Percentiles rank a stretch among this genome's conserved stretches.
Conservation (phyloP, 768 basidiomycete species). For the Calocybe cyanea region DNA sequence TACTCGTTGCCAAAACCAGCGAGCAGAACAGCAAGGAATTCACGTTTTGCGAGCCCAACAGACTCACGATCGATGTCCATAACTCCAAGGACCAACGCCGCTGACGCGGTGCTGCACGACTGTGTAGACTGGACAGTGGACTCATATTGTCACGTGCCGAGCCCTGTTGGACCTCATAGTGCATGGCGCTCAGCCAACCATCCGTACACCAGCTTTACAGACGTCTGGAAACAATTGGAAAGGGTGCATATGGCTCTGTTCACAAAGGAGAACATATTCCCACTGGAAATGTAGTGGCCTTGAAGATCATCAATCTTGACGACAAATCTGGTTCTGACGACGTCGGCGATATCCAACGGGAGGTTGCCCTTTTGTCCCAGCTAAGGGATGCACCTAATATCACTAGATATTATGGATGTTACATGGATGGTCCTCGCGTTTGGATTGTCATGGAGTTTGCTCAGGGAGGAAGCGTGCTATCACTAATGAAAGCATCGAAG, state of each 20-base stretch:
- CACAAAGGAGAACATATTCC: conserved; percentile 85
- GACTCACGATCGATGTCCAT: conserved; percentile 67
- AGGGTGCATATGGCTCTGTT: conserved; percentile 94
- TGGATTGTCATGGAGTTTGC: conserved; percentile 99
- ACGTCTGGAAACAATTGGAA: conserved; percentile 89
- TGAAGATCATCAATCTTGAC: conserved; percentile 99
- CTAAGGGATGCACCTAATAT: conserved; percentile 88
- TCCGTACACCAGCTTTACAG: conserved; percentile 78
- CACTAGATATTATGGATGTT: conserved; percentile 95
- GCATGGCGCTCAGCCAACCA: conserved; percentile 37
- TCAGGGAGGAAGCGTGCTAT: conserved; percentile 89
- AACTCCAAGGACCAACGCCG: conserved; percentile 1
- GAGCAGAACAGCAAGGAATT: conserved; percentile 86
- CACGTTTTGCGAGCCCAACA: conserved; percentile 52
- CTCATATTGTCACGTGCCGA: conserved; percentile 12
- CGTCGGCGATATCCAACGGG: conserved; percentile 93
- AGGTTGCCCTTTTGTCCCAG: conserved; percentile 89
- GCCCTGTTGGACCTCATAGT: not conserved
- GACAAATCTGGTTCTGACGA: conserved; percentile 82
- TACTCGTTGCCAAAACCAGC: conserved; percentile 94
- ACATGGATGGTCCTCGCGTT: conserved; percentile 90
- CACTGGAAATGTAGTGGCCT: conserved; percentile 85
- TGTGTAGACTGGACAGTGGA: no score
- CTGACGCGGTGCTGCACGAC: no score
- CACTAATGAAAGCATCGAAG: conserved; percentile 85